Evolutionary conservation across 768 basidiomycete species (phyloP).

Genomic region (Suillus decipiens): DNA sequence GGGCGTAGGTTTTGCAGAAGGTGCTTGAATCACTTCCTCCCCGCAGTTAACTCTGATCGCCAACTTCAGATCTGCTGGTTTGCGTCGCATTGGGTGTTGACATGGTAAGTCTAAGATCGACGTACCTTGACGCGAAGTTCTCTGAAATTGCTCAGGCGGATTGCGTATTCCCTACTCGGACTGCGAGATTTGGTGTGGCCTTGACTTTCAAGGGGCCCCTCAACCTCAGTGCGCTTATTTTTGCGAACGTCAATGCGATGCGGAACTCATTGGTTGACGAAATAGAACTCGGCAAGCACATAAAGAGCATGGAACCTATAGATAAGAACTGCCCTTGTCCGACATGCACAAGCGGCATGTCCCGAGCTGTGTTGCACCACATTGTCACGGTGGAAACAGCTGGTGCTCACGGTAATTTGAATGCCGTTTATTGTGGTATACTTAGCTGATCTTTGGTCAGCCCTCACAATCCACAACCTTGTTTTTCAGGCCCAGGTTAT

Average conservation of each 20-base stretch:
- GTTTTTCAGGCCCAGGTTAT: constrained; percentile 86
- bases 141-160: constrained; percentile 59
- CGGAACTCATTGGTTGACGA: constrained; percentile 14
- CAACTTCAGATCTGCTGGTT: constrained; percentile 71
- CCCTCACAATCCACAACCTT: constrained; percentile 80
- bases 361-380: constrained; percentile 77
- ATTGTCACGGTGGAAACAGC: constrained; percentile 78
- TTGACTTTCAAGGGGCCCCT: constrained; percentile 80
- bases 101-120: constrained; percentile 56
- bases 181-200: constrained; percentile 89
- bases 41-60: not conserved
- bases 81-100: constrained; percentile 92
- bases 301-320: constrained; percentile 68
- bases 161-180: constrained; percentile 92
- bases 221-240: constrained; percentile 61
- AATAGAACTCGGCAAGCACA: constrained; percentile 60
- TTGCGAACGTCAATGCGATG: constrained; percentile 1
- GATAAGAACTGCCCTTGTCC: constrained; percentile 83
- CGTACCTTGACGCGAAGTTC: constrained; percentile 3
- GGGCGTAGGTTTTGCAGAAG: constrained; percentile 93
- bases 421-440: constrained; percentile 18
- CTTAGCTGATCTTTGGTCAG: constrained; percentile 37
- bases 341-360: constrained; percentile 68
- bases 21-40: constrained; percentile 36
- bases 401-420: constrained; percentile 72